A percentile compares a stretch with the other conserved stretches of the same genome.
Conservation (phyloP, 148 eudicot species). For the Suaeda aralocaspica region DNA sequence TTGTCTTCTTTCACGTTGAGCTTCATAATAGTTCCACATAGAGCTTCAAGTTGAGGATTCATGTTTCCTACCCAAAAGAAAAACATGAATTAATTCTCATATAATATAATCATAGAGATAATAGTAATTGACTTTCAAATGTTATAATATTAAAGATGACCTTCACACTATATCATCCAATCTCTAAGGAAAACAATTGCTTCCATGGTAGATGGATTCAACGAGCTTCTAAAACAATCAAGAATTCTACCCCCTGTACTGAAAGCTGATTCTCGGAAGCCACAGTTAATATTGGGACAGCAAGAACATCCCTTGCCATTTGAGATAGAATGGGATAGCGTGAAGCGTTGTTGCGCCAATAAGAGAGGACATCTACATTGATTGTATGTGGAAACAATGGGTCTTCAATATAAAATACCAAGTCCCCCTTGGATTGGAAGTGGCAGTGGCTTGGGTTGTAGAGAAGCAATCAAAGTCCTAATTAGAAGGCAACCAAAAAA, state of each 20-base stretch:
- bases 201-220: neutral
- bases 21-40: no score
- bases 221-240: neutral
- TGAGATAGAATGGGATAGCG: neutral
- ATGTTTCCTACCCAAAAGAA: no score
- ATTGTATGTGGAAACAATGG: neutral
- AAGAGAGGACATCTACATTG: neutral
- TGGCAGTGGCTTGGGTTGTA: no score
- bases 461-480: no score
- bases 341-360: neutral
- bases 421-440: no score
- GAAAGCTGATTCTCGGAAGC: neutral
- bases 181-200: neutral
- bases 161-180: neutral
- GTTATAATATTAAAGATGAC: no score
- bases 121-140: no score
- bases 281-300: neutral
- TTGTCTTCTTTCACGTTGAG: neutral
- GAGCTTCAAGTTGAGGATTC: no score
- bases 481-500: no score
- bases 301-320: neutral
- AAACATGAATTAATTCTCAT: no score
- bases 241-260: neutral
- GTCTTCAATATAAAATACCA: no score
- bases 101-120: no score